These are phyloP conservation scores for Exobasidium cylindrosporum DNA, from an alignment of 1,284 basidiomycete species.

Conservation along the genomic window DNA sequence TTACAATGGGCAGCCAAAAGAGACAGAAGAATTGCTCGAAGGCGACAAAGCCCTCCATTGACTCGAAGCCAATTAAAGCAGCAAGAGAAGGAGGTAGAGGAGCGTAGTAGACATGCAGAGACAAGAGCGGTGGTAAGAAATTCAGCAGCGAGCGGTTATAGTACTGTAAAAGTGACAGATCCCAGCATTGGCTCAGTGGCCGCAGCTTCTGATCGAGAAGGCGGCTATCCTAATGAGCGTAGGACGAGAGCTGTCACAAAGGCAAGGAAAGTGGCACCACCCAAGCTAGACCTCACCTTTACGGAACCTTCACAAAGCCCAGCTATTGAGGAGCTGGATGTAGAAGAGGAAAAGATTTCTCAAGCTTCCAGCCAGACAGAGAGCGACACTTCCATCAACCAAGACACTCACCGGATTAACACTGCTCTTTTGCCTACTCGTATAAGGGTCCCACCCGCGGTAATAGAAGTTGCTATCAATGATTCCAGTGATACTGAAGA, in stretches of 20 bases:
- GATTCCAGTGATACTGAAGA: not conserved
- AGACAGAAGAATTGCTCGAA: slow-evolving; percentile 2
- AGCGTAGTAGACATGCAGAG: not conserved
- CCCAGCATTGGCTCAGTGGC: not conserved
- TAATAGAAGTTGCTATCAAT: not conserved
- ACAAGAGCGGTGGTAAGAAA: not conserved
- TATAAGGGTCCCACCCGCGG: not conserved
- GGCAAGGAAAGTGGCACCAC: not conserved
- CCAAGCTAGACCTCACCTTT: not conserved
- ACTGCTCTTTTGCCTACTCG: not conserved
- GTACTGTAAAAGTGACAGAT: not conserved
- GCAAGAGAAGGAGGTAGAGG: not conserved
- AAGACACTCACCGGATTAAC: not conserved
- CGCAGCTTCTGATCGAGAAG: not conserved
- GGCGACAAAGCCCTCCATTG: not conserved
- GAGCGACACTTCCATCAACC: not conserved
- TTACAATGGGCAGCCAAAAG: slow-evolving; percentile 3
- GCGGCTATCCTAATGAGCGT: not conserved
- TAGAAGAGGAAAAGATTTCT: not conserved
- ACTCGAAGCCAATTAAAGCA: not conserved
- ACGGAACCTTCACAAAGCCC: not conserved
- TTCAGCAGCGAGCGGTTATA: not conserved
- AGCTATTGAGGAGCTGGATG: no score
- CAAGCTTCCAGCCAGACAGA: not conserved
- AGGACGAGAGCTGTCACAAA: not conserved